Conservation (phyloP, 768 basidiomycete species). For the Gloeophyllum trabeum region DNA sequence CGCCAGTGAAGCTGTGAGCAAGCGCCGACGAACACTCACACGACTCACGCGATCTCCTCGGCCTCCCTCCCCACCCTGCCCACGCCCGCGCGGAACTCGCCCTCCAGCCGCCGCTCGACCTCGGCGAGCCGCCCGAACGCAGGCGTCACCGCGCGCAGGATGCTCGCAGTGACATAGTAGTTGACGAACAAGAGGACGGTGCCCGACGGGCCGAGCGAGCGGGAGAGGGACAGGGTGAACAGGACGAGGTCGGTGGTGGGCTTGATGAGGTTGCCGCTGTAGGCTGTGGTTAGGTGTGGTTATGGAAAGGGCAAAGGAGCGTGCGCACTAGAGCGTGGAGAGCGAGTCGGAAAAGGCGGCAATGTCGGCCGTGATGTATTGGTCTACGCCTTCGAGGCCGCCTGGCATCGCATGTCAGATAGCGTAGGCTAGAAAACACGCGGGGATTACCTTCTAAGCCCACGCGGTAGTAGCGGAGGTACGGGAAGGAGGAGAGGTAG, state of each 20-base stretch:
- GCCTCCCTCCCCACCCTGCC: slow-evolving; percentile 78
- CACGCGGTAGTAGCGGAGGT: slow-evolving; percentile 59
- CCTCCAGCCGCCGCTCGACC: slow-evolving; percentile 78
- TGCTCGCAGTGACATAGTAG: slow-evolving; percentile 78
- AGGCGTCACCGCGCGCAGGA: slow-evolving; percentile 78
- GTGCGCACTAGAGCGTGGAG: slow-evolving; percentile 77
- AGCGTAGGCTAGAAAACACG: not conserved
- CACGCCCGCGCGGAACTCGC: slow-evolving; percentile 85
- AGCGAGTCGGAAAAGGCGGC: slow-evolving; percentile 82
- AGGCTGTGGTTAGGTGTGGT: not conserved
- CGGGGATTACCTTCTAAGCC: slow-evolving; percentile 11
- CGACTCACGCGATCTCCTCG: slow-evolving; percentile 87
- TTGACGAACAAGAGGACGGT: slow-evolving; percentile 70
- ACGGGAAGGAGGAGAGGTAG: slow-evolving; percentile 68
- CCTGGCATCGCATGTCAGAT: slow-evolving; percentile 1
- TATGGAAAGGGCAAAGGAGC: not conserved
- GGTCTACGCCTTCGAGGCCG: slow-evolving; percentile 62
- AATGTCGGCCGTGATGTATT: slow-evolving; percentile 90
- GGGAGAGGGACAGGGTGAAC: slow-evolving; percentile 86
- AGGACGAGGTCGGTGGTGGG: slow-evolving; percentile 84
- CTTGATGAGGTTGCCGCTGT: slow-evolving; percentile 86
- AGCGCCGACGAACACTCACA: slow-evolving; percentile 34
- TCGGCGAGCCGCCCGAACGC: slow-evolving; percentile 88
- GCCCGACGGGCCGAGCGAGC: slow-evolving; percentile 79
- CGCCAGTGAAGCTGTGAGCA: not conserved